Conservation (phyloP, 306 rosid species). For the Lotus japonicus region DNA sequence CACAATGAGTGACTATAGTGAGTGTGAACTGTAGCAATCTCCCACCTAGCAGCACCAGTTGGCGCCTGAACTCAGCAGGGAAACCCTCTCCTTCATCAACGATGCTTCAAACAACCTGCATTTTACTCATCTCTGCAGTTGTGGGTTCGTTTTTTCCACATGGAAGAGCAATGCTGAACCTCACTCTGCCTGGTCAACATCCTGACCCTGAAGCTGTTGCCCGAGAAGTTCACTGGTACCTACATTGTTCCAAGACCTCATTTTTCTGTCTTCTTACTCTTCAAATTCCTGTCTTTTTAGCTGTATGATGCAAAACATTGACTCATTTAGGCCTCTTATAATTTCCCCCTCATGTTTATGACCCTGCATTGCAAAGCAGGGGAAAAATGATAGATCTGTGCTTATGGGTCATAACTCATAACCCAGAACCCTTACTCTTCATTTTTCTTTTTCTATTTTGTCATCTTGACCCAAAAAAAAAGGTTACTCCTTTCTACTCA, state of each 20-base stretch:
- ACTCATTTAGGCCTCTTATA: neutral
- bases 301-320: neutral
- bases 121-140: constrained; percentile 34
- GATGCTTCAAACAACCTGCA: constrained; percentile 55
- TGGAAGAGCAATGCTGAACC: constrained; percentile 39
- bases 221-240: constrained; percentile 58
- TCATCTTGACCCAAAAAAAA: too few relatives aligned
- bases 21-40: neutral
- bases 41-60: neutral
- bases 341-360: neutral
- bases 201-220: constrained; percentile 78
- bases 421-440: too few relatives aligned
- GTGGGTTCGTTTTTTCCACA: constrained; percentile 27
- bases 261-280: neutral
- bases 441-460: too few relatives aligned
- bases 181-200: constrained; percentile 80
- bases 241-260: neutral
- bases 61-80: neutral
- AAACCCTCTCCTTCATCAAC: constrained; percentile 16
- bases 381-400: constrained; percentile 5
- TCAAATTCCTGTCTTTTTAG: neutral
- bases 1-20: neutral
- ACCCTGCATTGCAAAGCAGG: constrained; percentile 13
- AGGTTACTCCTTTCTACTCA: too few relatives aligned
- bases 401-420: neutral